A percentile compares a stretch with the other conserved stretches of the same genome.
Conservation (phyloP, 345 rosid species). For the Hypericum perforatum region DNA sequence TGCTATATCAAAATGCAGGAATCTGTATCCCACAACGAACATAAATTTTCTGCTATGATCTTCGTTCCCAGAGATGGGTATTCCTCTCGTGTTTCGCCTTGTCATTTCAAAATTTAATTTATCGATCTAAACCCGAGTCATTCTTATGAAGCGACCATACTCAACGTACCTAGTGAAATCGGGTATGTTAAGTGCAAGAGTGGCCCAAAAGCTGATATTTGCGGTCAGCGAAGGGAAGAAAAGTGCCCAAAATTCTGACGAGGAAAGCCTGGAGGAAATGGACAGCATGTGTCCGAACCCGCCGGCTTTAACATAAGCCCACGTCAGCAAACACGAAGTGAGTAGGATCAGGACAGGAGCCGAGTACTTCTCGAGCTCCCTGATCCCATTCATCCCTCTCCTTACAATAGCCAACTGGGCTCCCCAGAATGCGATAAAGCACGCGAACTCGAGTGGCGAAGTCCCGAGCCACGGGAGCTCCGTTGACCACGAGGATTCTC, state of each 20-base stretch:
- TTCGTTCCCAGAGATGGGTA: too few relatives aligned
- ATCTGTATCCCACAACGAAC: too few relatives aligned
- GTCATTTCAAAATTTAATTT: too few relatives aligned
- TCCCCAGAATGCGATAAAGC: slow-evolving; percentile 73
- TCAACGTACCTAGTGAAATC: slow-evolving; percentile 51
- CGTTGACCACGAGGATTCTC: slow-evolving; percentile 35
- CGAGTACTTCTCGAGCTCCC: slow-evolving; percentile 66
- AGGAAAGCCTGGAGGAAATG: slow-evolving; percentile 48
- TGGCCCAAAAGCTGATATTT: slow-evolving; percentile 91
- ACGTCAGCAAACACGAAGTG: slow-evolving; percentile 52
- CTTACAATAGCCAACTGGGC: slow-evolving; percentile 59
- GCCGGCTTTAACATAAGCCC: slow-evolving; percentile 76
- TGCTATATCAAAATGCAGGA: too few relatives aligned
- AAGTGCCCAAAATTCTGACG: slow-evolving; percentile 68
- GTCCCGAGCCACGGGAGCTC: slow-evolving; percentile 71
- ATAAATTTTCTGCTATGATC: too few relatives aligned
- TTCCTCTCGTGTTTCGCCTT: too few relatives aligned
- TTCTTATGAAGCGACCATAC: too few relatives aligned
- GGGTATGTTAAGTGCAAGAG: slow-evolving; percentile 81
- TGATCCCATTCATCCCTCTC: slow-evolving; percentile 82
- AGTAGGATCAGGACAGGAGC: slow-evolving; percentile 67
- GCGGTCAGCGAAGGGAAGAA: slow-evolving; percentile 90
- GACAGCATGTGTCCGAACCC: slow-evolving; percentile 74
- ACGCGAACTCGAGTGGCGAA: slow-evolving; percentile 71
- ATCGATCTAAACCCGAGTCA: too few relatives aligned